Conservation (phyloP, 2,329 filamentous ascomycete genomes). For the Claviceps pusilla region DNA sequence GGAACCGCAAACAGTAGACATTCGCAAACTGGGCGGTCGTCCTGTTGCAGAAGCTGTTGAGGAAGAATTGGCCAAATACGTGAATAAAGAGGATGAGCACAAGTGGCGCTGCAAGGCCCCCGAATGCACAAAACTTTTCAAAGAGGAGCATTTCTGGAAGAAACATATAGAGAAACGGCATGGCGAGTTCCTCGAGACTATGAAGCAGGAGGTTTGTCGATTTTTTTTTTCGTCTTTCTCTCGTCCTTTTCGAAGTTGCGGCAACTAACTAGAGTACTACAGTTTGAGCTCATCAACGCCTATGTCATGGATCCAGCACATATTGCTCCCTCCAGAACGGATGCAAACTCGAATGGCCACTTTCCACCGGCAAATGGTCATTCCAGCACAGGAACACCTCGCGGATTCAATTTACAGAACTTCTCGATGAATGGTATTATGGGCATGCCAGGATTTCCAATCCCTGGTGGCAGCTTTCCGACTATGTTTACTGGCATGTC, state of each 20-base stretch:
- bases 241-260: not conserved
- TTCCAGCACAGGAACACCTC: constrained; percentile 66
- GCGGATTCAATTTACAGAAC: constrained; percentile 76
- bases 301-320: constrained; percentile 91
- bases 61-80: constrained; percentile 71
- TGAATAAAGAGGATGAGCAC: constrained; percentile 94
- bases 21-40: constrained; percentile 83
- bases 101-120: constrained; percentile 96
- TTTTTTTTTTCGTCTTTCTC: constrained; percentile 18
- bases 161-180: constrained; percentile 98
- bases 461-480: constrained; percentile 31
- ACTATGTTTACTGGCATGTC: constrained; percentile 40
- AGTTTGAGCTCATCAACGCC: constrained; percentile 82
- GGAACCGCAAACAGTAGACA: constrained; percentile 73
- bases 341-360: constrained; percentile 90
- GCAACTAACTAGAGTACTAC: constrained; percentile 5
- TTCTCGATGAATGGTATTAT: constrained; percentile 47
- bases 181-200: constrained; percentile 64
- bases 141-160: constrained; percentile 90
- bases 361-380: constrained; percentile 72
- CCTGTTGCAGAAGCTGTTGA: constrained; percentile 71
- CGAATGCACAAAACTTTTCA: constrained; percentile 92
- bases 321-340: constrained; percentile 82
- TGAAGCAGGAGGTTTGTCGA: constrained; percentile 66
- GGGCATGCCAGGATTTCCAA: constrained; percentile 44